Evolutionary conservation across 2,329 filamentous ascomycete genomes (phyloP).

Genomic region (Leptographium flavum): DNA sequence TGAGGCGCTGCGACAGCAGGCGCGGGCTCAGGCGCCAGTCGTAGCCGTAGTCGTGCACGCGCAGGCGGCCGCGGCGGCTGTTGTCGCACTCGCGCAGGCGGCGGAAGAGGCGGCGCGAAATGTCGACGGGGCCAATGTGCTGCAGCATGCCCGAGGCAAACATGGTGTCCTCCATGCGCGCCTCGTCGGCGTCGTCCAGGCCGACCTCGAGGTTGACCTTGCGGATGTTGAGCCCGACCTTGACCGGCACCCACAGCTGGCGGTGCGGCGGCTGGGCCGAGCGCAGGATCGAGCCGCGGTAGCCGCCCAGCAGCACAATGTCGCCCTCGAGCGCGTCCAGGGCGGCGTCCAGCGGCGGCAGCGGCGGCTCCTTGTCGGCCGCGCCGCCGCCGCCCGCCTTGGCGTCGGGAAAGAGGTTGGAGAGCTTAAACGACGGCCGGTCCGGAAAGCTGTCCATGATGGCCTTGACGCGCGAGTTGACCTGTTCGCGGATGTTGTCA

Average conservation of each 20-base stretch:
- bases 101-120: constrained; percentile 69
- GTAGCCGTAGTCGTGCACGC: constrained; percentile 84
- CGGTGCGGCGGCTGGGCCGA: constrained; percentile 69
- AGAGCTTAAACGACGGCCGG: constrained; percentile 57
- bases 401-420: constrained; percentile 21
- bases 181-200: constrained; percentile 67
- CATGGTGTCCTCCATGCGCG: constrained; percentile 68
- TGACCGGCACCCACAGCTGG: constrained; percentile 90
- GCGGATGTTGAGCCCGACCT: constrained; percentile 79
- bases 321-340: constrained; percentile 66
- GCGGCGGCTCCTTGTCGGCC: constrained; percentile 3
- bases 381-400: neutral
- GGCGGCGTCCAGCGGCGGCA: constrained; percentile 26
- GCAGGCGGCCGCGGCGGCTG: constrained; percentile 51
- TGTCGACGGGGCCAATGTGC: constrained; percentile 82
- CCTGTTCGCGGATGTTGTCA: constrained; percentile 65
- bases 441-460: constrained; percentile 81
- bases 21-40: constrained; percentile 86
- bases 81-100: constrained; percentile 63
- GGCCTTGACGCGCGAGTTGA: constrained; percentile 80
- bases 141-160: constrained; percentile 80
- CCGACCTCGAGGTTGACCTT: constrained; percentile 88
- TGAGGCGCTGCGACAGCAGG: constrained; percentile 57
- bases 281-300: constrained; percentile 77
- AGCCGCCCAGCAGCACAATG: constrained; percentile 77